These are phyloP conservation scores for Populus hybrid DNA, from an alignment of 441 rosid species.

Conservation along the genomic window DNA sequence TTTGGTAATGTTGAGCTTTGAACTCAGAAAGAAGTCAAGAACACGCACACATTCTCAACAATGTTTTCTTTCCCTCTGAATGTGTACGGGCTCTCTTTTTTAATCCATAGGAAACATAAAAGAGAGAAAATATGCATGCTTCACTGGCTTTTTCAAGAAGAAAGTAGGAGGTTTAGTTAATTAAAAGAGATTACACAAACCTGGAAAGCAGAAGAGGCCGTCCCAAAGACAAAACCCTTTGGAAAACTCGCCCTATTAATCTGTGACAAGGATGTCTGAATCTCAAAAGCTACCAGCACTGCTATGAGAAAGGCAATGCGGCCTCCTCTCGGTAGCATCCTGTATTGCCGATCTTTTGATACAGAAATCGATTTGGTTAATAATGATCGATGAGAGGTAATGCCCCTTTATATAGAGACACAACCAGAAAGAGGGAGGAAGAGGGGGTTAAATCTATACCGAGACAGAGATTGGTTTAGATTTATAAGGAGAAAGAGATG, in stretches of 20 bases:
- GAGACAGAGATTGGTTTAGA: background rate
- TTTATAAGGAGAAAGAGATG: background rate
- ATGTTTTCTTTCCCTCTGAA: background rate
- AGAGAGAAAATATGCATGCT: background rate
- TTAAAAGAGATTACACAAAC: slow-evolving; percentile 25
- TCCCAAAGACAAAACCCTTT: slow-evolving; percentile 79
- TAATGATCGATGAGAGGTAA: background rate
- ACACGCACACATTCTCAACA: background rate
- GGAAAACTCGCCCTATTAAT: slow-evolving; percentile 77
- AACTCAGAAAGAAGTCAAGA: background rate
- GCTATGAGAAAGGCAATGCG: slow-evolving; percentile 17
- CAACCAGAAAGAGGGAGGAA: background rate
- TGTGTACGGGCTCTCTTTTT: background rate
- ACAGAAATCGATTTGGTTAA: background rate
- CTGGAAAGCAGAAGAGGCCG: slow-evolving; percentile 96
- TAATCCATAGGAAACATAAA: background rate
- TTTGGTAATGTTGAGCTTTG: background rate
- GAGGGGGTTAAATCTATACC: background rate
- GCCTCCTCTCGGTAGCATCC: slow-evolving; percentile 18
- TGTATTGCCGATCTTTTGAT: no score
- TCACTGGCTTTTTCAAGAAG: background rate
- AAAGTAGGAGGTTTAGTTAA: background rate
- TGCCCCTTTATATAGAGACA: background rate
- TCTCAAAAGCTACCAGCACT: slow-evolving; percentile 19
- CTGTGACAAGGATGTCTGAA: slow-evolving; percentile 32